phyloP scores from a whole-genome alignment of 2,329 filamentous ascomycete genomes.

The Fusarium veterinarium region DNA sequence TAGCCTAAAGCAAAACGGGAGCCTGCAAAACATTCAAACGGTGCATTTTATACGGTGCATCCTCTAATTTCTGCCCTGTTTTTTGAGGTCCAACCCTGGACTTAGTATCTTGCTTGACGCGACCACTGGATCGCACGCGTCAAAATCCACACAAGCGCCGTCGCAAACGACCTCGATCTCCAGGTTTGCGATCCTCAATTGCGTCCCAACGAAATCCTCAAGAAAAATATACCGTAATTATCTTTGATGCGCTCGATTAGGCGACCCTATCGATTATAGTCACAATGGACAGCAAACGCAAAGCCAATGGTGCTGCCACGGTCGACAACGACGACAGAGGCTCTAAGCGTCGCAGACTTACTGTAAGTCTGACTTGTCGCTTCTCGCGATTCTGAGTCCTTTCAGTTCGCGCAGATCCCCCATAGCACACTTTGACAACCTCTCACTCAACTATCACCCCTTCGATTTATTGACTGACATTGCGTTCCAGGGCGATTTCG shows the following conservation, averaged over 20 bases:
- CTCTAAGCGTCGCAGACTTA: conserved; percentile 65
- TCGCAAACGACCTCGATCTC: conserved; percentile 31
- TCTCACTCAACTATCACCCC: background rate
- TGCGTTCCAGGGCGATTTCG: conserved; percentile 53
- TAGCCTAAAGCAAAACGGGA: conserved; percentile 12
- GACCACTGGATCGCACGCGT: conserved; percentile 46
- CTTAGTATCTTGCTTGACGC: conserved; percentile 39
- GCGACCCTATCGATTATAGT: conserved; percentile 40
- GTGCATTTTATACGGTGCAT: background rate
- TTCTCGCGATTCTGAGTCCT: conserved; percentile 10
- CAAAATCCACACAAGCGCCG: conserved; percentile 43
- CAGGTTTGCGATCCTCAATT: conserved; percentile 44
- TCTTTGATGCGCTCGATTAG: conserved; percentile 45
- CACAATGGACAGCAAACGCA: conserved; percentile 68
- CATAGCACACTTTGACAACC: background rate
- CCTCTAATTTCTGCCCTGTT: conserved; percentile 2
- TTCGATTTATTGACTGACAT: conserved; percentile 19
- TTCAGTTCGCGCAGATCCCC: background rate
- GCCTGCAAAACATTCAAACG: background rate
- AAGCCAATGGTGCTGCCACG: conserved; percentile 59
- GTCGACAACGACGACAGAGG: conserved; percentile 64
- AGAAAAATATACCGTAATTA: conserved; percentile 4
- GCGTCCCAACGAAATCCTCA: conserved; percentile 34
- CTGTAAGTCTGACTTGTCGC: conserved; percentile 56
- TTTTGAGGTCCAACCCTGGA: conserved; percentile 13